Percentiles rank a stretch among this genome's conserved stretches.
Evolutionary conservation across 768 basidiomycete species (phyloP).

Genomic region (Lactarius sp.): DNA sequence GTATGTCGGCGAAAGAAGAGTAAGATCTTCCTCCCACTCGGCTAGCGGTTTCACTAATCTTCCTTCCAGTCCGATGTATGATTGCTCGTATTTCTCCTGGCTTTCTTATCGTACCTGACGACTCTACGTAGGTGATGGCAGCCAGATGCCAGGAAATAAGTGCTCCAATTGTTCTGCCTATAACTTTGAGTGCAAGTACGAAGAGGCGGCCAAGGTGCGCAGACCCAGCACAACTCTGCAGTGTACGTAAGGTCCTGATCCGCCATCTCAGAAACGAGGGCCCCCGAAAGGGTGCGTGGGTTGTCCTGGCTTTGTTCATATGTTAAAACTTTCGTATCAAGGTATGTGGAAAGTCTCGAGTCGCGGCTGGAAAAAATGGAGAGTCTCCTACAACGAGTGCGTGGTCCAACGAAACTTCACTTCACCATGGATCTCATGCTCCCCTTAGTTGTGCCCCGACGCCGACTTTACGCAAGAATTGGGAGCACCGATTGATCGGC

Average conservation of each 20-base stretch:
- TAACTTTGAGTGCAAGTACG: slow-evolving; percentile 59
- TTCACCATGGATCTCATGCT: background rate
- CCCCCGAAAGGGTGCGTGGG: slow-evolving; percentile 53
- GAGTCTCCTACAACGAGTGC: slow-evolving; percentile 34
- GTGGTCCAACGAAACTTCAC: slow-evolving; percentile 17
- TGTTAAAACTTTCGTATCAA: slow-evolving; percentile 10
- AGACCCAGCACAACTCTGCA: background rate
- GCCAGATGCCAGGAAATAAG: slow-evolving; percentile 54
- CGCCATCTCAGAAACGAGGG: slow-evolving; percentile 43
- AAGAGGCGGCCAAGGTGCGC: slow-evolving; percentile 61
- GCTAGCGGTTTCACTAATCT: slow-evolving; percentile 11
- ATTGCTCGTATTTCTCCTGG: slow-evolving; percentile 1
- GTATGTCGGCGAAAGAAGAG: slow-evolving; percentile 82
- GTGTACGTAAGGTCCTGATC: background rate
- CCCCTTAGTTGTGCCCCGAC: slow-evolving; percentile 55
- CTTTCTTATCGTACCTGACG: background rate
- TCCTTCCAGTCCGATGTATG: slow-evolving; percentile 57
- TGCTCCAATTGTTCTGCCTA: slow-evolving; percentile 62
- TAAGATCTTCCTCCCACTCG: slow-evolving; percentile 33
- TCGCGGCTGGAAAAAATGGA: slow-evolving; percentile 44
- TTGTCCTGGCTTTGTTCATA: background rate
- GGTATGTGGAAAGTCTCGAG: slow-evolving; percentile 38
- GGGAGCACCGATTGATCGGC: slow-evolving; percentile 41
- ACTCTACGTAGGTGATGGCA: slow-evolving; percentile 54
- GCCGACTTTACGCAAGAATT: slow-evolving; percentile 57